Evolutionary conservation across 2,329 filamentous ascomycete genomes (phyloP).

Genomic region (Periconia macrospinosa): DNA sequence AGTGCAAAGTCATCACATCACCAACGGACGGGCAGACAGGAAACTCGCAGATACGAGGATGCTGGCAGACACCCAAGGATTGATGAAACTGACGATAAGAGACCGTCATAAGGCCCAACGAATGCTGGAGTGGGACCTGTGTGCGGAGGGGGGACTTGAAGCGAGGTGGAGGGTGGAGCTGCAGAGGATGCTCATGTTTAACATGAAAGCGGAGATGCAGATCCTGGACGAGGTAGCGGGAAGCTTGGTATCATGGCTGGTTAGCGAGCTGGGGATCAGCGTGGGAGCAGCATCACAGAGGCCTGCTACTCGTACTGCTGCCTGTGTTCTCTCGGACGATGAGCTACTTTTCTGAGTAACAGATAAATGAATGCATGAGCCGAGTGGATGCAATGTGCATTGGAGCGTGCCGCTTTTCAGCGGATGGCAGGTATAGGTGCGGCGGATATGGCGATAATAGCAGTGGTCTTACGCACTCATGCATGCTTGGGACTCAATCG

Average conservation of each 20-base stretch:
- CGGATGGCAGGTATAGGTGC: conserved; percentile 6
- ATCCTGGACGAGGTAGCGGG: conserved; percentile 55
- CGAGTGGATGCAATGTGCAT: not conserved
- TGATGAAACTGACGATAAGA: conserved; percentile 55
- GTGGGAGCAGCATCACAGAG: conserved; percentile 3
- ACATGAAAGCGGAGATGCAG: conserved; percentile 78
- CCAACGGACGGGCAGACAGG: conserved; percentile 15
- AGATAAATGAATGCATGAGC: conserved; percentile 1
- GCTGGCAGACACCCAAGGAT: conserved; percentile 37
- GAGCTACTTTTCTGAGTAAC: conserved; percentile 28
- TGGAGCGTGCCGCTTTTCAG: conserved; percentile 1
- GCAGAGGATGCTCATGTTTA: conserved; percentile 73
- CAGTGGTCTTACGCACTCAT: conserved; percentile 10
- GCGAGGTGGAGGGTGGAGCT: conserved; percentile 58
- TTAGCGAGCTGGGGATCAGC: conserved; percentile 18
- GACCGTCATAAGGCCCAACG: conserved; percentile 62
- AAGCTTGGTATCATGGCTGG: conserved; percentile 37
- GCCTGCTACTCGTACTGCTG: conserved; percentile 3
- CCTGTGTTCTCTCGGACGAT: conserved; percentile 19
- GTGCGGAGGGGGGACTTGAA: conserved; percentile 37
- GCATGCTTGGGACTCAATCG: conserved; percentile 13
- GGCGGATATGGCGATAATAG: conserved; percentile 6
- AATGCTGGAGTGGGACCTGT: conserved; percentile 53
- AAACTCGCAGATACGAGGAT: conserved; percentile 11
- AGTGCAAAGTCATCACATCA: conserved; percentile 44